Conservation (phyloP, 2,329 filamentous ascomycete species). For the Aspergillus floridensis region DNA sequence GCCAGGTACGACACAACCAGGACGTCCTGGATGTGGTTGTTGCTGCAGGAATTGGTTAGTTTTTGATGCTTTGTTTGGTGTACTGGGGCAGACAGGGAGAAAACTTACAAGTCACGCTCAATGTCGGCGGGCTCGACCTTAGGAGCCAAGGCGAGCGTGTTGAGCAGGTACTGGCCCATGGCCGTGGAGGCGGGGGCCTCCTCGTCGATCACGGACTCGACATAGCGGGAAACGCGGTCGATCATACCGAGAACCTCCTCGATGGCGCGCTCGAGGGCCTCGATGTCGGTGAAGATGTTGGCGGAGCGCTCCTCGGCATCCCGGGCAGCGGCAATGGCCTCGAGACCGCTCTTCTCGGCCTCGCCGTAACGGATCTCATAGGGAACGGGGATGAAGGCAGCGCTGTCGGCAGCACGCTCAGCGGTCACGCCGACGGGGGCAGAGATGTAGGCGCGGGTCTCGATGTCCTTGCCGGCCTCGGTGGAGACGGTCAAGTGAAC, state of each 20-base stretch:
- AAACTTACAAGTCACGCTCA: constrained; percentile 81
- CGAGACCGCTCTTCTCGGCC: constrained; percentile 71
- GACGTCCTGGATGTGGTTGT: constrained; percentile 99
- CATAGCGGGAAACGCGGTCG: constrained; percentile 87
- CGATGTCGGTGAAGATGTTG: constrained; percentile 79
- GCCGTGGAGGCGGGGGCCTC: constrained; percentile 87
- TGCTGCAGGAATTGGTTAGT: constrained; percentile 53
- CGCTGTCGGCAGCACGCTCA: constrained; percentile 92
- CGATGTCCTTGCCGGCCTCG: constrained; percentile 80
- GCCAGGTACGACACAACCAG: constrained; percentile 97
- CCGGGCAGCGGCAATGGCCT: constrained; percentile 79
- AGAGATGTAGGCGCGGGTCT: constrained; percentile 90
- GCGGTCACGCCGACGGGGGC: constrained; percentile 92
- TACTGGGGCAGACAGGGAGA: background rate
- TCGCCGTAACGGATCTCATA: constrained; percentile 91
- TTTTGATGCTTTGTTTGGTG: constrained; percentile 10
- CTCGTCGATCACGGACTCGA: constrained; percentile 83
- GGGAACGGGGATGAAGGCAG: constrained; percentile 94
- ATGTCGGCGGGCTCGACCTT: constrained; percentile 91
- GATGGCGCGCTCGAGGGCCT: constrained; percentile 79
- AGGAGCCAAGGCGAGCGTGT: constrained; percentile 85
- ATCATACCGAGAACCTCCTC: constrained; percentile 87
- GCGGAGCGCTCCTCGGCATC: constrained; percentile 72
- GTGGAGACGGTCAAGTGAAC: constrained; percentile 95
- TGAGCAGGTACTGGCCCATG: constrained; percentile 91